Base-by-base conservation (phyloP, 2,329 filamentous ascomycete species). In the Cercospora sojina region DNA sequence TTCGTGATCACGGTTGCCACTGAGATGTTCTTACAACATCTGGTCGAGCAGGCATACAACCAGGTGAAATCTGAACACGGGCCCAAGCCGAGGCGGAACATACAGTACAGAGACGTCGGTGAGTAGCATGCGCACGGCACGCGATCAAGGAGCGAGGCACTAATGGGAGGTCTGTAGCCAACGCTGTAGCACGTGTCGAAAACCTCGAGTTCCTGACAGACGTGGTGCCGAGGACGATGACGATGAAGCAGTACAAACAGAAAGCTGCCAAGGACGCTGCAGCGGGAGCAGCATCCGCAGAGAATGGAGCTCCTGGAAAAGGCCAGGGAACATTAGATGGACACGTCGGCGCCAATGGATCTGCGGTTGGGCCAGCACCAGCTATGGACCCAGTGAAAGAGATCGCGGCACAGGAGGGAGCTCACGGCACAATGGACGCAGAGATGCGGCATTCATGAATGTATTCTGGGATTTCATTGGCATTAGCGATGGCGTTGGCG, bases 21-120 rank as follows among this genome's bases (percentile, higher is more conserved):
- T 3, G 95, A 99, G 81, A 89, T 97, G 85, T 98, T 99, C 81
- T 90, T 99, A 72, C 92, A 97, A 78, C 91, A 98, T 78, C 86
- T 99, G 27, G 89, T 93, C 20, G 86, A 90, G 69, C 91, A 96
- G 78, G 90, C 90, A 27, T 89, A 96, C 77, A 93, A 91, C 74
- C 91, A 96, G 74, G 91, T 93, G 74, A 96, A 95, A 76, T 86
- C 93, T 0, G 95, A 98, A 80, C 67, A 70, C 32, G 63, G 67
- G 0, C 87, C 90, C 73, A 98, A 98, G 79, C 94, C 94, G 5
- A 86, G 95, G 64, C 88, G 93, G 67, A 97, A 96, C 75, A 90
- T 99, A 69, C 95, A 98, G 78, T 99, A 99, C 83, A 92, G 92
- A 76, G 95, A 99, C 79, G 85, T 99, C 49, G 90, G 91, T 93